These are phyloP conservation scores for Penicillium oxalicum DNA, from an alignment of 2,329 filamentous ascomycete species.

Conservation along the genomic window DNA sequence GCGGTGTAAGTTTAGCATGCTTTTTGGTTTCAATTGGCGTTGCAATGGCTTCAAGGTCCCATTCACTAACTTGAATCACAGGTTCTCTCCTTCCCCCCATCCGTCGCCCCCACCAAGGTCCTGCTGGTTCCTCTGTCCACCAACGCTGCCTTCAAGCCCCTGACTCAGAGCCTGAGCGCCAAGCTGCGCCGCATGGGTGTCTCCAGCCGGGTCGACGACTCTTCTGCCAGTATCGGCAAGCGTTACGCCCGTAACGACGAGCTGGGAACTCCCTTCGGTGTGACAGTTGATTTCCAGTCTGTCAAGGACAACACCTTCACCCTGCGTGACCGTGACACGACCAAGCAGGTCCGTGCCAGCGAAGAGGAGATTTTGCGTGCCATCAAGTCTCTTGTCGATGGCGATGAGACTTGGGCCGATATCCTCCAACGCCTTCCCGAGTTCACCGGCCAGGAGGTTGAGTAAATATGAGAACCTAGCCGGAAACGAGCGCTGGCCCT, in stretches of 20 bases:
- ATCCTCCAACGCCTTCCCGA: constrained; percentile 71
- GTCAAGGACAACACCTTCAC: constrained; percentile 82
- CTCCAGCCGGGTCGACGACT: constrained; percentile 83
- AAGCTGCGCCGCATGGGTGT: constrained; percentile 71
- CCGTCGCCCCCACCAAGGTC: constrained; percentile 89
- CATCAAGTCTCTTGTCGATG: constrained; percentile 58
- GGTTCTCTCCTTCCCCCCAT: constrained; percentile 68
- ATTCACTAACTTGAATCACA: constrained; percentile 21
- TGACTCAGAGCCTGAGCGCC: constrained; percentile 65
- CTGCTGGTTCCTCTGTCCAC: constrained; percentile 82
- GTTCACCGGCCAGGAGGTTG: constrained; percentile 68
- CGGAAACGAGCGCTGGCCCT: constrained; percentile 1
- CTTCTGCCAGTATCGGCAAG: constrained; percentile 87
- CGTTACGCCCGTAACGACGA: constrained; percentile 93
- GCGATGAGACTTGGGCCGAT: constrained; percentile 62
- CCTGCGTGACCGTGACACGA: constrained; percentile 83
- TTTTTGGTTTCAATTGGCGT: background rate
- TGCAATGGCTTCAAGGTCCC: too few relatives aligned
- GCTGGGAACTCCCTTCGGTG: constrained; percentile 85
- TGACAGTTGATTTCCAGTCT: constrained; percentile 95
- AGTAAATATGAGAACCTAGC: constrained; percentile 42
- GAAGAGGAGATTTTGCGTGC: constrained; percentile 74
- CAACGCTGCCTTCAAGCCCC: constrained; percentile 74
- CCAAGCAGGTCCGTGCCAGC: constrained; percentile 78
- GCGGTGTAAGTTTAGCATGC: constrained; percentile 61